phyloP scores from a whole-genome alignment of 2,329 filamentous ascomycete genomes.

The Arthroderma sp. region DNA sequence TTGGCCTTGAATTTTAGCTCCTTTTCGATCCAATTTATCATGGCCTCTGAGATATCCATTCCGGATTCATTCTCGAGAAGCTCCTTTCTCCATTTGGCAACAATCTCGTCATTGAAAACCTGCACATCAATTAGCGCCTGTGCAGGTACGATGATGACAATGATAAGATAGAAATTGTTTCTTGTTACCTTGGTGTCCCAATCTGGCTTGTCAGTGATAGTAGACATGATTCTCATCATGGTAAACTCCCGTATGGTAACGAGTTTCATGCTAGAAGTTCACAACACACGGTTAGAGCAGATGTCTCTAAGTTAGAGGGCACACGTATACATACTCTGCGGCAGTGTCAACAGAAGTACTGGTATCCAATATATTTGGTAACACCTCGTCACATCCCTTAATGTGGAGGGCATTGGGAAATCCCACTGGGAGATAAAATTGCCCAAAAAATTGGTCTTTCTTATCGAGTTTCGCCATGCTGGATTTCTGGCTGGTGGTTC shows the following conservation, averaged over 20 bases:
- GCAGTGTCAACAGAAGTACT: no score
- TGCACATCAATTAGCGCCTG: conserved; percentile 2
- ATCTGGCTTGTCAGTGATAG: conserved; percentile 30
- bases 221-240: conserved; percentile 31
- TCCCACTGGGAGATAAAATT: no score
- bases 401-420: no score
- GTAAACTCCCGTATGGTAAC: conserved; percentile 22
- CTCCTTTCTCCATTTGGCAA: conserved; percentile 24
- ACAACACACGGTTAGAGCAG: no score
- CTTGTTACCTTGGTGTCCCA: conserved; percentile 29
- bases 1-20: conserved; percentile 40
- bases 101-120: conserved; percentile 24
- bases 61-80: conserved; percentile 9
- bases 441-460: no score
- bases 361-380: no score
- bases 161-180: background rate
- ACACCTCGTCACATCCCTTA: no score
- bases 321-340: no score
- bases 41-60: conserved; percentile 18
- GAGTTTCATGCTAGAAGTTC: background rate
- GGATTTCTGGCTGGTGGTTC: no score
- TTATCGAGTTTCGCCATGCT: no score
- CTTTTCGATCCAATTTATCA: conserved; percentile 29
- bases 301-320: no score
- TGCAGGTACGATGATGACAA: background rate